These are phyloP conservation scores for Xylariaceae sp. DNA, from an alignment of 2,329 filamentous ascomycete species.

Conservation along the genomic window DNA sequence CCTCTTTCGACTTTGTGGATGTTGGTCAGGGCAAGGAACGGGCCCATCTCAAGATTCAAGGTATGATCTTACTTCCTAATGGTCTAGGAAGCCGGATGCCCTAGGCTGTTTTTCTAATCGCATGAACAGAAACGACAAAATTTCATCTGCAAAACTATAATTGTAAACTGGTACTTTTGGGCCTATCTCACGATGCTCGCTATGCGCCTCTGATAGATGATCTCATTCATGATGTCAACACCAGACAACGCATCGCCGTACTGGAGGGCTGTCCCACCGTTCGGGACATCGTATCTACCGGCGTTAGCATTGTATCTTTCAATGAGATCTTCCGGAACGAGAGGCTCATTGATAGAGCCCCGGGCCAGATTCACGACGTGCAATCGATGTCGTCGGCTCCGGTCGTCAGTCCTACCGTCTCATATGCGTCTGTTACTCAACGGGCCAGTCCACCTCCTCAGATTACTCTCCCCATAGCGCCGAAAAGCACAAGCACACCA, in stretches of 20 bases:
- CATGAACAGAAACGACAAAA: constrained; percentile 48
- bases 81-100: too few species aligned
- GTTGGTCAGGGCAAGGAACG: constrained; percentile 62
- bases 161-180: constrained; percentile 64
- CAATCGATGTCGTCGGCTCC: constrained; percentile 31
- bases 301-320: constrained; percentile 50
- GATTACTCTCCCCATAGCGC: constrained; percentile 46
- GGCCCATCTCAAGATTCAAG: constrained; percentile 63
- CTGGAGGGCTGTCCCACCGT: constrained; percentile 57
- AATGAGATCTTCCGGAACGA: constrained; percentile 57
- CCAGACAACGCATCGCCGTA: constrained; percentile 51
- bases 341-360: constrained; percentile 48
- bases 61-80: constrained; percentile 39
- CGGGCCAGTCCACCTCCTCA: constrained; percentile 48
- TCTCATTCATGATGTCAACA: constrained; percentile 49
- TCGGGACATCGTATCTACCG: constrained; percentile 52
- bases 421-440: constrained; percentile 48
- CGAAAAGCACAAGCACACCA: constrained; percentile 33
- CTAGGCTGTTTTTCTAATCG: constrained; percentile 8
- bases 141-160: constrained; percentile 64
- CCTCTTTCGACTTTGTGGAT: constrained; percentile 66
- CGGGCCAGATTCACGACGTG: constrained; percentile 22
- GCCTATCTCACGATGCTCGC: constrained; percentile 63
- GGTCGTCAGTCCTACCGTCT: constrained; percentile 29
- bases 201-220: constrained; percentile 64